Evolutionary conservation across 495 filamentous ascomycete species (phyloP).

Genomic region (Hypoxylon intermedium): DNA sequence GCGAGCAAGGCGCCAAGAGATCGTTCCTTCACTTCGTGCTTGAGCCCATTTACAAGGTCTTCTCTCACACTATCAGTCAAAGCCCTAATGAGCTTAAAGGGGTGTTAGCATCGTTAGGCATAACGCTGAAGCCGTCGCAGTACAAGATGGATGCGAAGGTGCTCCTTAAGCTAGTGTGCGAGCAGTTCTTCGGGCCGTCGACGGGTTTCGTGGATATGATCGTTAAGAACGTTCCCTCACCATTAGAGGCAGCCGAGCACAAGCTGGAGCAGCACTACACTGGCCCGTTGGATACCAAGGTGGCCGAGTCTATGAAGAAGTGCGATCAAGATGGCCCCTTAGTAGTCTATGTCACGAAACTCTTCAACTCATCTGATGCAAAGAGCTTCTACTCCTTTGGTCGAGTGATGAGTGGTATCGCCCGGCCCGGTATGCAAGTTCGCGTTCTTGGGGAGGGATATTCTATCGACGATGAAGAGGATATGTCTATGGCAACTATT

Average conservation of each 20-base stretch:
- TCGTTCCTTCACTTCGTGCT: constrained; percentile 94
- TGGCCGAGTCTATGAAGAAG: constrained; percentile 76
- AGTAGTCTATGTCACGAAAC: constrained; percentile 88
- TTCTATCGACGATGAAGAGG: constrained; percentile 96
- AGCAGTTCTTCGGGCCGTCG: constrained; percentile 91
- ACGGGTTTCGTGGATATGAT: constrained; percentile 96
- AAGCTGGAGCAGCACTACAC: constrained; percentile 89
- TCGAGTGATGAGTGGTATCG: constrained; percentile 92
- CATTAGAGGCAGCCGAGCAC: constrained; percentile 75
- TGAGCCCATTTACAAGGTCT: constrained; percentile 97
- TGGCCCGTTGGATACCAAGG: constrained; percentile 87
- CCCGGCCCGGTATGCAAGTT: constrained; percentile 78
- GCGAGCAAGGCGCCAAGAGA: constrained; percentile 78
- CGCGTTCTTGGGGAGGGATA: constrained; percentile 95
- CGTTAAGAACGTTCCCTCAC: constrained; percentile 87
- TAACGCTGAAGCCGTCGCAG: constrained; percentile 87
- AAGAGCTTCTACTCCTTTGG: constrained; percentile 88
- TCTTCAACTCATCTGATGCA: constrained; percentile 88
- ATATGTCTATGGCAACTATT: constrained; percentile 92
- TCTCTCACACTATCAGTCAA: constrained; percentile 93
- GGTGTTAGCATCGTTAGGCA: constrained; percentile 80
- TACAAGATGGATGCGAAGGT: constrained; percentile 89
- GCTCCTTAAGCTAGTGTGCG: constrained; percentile 86
- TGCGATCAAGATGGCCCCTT: constrained; percentile 92
- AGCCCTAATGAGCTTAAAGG: constrained; percentile 84